A percentile compares a stretch with the other conserved stretches of the same genome.
Evolutionary conservation across 2,329 filamentous ascomycete species (phyloP).

Genomic region (Colletotrichum lentis): DNA sequence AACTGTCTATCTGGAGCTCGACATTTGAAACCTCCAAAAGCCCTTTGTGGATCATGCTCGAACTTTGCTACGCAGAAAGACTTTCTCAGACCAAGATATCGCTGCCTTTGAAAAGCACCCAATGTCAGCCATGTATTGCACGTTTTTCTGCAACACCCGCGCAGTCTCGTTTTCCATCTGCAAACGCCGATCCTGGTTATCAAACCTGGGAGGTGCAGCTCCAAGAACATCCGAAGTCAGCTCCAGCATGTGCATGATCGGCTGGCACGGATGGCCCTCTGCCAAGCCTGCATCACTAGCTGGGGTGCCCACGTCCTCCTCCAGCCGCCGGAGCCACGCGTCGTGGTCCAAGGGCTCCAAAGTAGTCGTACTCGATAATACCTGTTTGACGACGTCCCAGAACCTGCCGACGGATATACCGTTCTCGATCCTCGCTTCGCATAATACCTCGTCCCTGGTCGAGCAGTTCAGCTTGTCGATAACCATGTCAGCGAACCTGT

Average conservation of each 20-base stretch:
- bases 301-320: neutral
- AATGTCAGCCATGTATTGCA: slow-evolving; percentile 10
- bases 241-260: slow-evolving; percentile 12
- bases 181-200: neutral
- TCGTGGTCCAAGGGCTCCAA: neutral
- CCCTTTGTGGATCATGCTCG: neutral
- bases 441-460: slow-evolving; percentile 3
- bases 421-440: neutral
- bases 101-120: slow-evolving; percentile 1
- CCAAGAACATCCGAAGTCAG: slow-evolving; percentile 1
- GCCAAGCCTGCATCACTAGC: neutral
- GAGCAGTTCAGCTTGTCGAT: slow-evolving; percentile 6
- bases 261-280: slow-evolving; percentile 6
- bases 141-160: slow-evolving; percentile 1
- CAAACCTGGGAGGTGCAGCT: slow-evolving; percentile 2
- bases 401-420: neutral
- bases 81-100: neutral
- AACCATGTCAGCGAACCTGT: slow-evolving; percentile 8
- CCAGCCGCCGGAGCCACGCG: neutral
- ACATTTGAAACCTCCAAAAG: neutral
- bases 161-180: slow-evolving; percentile 4
- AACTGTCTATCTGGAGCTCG: neutral
- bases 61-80: neutral
- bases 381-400: slow-evolving; percentile 1
- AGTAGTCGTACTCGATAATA: neutral